Percentiles rank a stretch among this genome's conserved stretches.
Evolutionary conservation across 352 stramenopile species (phyloP).

Genomic region (Phytophthora tentaculata): DNA sequence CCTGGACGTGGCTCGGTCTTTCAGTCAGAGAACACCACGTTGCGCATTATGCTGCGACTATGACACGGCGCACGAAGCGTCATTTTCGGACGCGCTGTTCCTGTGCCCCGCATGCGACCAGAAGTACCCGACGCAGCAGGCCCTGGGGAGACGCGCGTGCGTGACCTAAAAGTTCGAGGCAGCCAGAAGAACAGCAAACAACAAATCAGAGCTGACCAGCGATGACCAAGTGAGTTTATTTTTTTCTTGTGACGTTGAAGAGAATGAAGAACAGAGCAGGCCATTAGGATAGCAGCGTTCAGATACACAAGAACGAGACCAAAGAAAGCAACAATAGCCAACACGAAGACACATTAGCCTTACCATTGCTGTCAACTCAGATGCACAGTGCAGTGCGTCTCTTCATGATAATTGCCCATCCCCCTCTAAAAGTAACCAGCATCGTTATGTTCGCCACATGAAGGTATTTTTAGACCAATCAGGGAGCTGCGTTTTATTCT

Average conservation of each 20-base stretch:
- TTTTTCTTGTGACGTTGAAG: conserved; percentile 28
- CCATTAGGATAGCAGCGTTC: not conserved
- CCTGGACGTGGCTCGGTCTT: conserved; percentile 33
- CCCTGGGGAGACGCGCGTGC: conserved; percentile 56
- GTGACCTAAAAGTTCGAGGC: conserved; percentile 62
- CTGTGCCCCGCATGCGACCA: conserved; percentile 78
- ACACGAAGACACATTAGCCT: conserved; percentile 4
- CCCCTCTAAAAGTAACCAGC: conserved; percentile 3
- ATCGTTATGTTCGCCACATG: conserved; percentile 8
- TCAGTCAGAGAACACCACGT: conserved; percentile 40
- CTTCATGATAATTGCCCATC: conserved; percentile 18
- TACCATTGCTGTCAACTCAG: not conserved
- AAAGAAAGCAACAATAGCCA: conserved; percentile 8
- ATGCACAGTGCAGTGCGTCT: conserved; percentile 25
- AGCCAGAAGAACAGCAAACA: conserved; percentile 11
- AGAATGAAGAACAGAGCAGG: conserved; percentile 11
- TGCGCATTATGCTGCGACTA: conserved; percentile 77
- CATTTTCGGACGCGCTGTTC: conserved; percentile 71
- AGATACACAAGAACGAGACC: conserved; percentile 21
- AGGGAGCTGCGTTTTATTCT: conserved; percentile 13
- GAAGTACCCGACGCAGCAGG: conserved; percentile 85
- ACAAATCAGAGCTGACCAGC: not conserved
- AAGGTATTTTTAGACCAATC: conserved; percentile 41
- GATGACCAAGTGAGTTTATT: conserved; percentile 23
- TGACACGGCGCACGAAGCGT: conserved; percentile 44